phyloP scores from a whole-genome alignment of 176 grass and related monocot genomes.

The Phoenix roebelenii region DNA sequence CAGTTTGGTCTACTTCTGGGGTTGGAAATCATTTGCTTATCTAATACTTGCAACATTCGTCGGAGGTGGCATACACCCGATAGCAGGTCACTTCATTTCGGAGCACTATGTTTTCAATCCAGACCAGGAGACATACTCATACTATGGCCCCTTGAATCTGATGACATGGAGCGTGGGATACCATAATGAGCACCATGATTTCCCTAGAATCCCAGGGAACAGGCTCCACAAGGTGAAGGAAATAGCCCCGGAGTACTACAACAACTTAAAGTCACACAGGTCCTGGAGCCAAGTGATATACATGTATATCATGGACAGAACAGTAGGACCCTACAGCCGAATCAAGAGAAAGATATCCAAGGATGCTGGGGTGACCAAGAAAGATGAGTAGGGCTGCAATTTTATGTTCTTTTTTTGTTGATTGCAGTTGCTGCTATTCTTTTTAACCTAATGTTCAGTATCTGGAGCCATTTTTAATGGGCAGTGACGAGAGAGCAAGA shows the following conservation, averaged over 20 bases:
- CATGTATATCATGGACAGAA: slow-evolving; percentile 89
- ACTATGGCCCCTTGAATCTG: slow-evolving; percentile 85
- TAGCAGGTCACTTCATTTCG: slow-evolving; percentile 93
- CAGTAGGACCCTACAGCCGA: slow-evolving; percentile 72
- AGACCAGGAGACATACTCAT: slow-evolving; percentile 82
- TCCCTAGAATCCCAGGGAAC: slow-evolving; percentile 72
- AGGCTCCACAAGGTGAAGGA: slow-evolving; percentile 75
- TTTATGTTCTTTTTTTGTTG: no score
- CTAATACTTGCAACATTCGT: slow-evolving; percentile 76
- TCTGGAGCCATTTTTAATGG: no score
- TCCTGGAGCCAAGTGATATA: slow-evolving; percentile 98
- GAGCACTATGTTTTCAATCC: slow-evolving; percentile 90
- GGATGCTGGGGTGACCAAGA: slow-evolving; percentile 17
- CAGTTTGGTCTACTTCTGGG: slow-evolving; percentile 37
- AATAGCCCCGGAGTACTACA: slow-evolving; percentile 79
- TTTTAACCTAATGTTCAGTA: no score
- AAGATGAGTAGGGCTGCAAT: slow-evolving; percentile 35
- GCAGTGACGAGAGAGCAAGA: no score
- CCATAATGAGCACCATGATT: slow-evolving; percentile 98
- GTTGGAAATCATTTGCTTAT: slow-evolving; percentile 66
- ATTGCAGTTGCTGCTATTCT: no score
- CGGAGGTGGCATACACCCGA: slow-evolving; percentile 90
- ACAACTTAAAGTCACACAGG: slow-evolving; percentile 47
- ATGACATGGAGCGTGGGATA: slow-evolving; percentile 91
- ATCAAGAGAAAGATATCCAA: slow-evolving; percentile 69